A percentile compares a stretch with the other conserved stretches of the same genome.
Evolutionary conservation across 495 filamentous ascomycete species (phyloP).

Genomic region (Geoglossum glabrum): DNA sequence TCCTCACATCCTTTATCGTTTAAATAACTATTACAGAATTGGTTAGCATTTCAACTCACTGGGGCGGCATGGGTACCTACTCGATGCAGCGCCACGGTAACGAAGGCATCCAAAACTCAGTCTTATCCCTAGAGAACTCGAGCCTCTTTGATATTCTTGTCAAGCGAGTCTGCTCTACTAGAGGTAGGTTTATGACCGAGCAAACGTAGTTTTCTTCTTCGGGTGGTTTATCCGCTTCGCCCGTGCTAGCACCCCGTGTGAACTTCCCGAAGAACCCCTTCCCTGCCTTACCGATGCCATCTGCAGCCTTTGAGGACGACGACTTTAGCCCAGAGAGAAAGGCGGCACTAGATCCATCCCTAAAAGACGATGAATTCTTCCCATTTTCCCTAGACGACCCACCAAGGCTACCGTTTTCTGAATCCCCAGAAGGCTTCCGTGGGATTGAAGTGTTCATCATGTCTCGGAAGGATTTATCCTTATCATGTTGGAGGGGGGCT

Average conservation of each 20-base stretch:
- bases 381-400: conserved; percentile 5
- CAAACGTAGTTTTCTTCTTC: conserved; percentile 59
- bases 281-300: conserved; percentile 48
- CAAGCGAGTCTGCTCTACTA: conserved; percentile 66
- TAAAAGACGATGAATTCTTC: conserved; percentile 28
- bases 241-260: conserved; percentile 46
- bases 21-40: conserved; percentile 35
- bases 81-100: conserved; percentile 84
- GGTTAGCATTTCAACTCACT: neutral
- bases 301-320: conserved; percentile 49
- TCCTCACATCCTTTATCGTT: conserved; percentile 81
- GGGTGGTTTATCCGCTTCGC: conserved; percentile 38
- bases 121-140: conserved; percentile 72
- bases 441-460: conserved; percentile 40
- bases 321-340: conserved; percentile 56
- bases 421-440: conserved; percentile 22
- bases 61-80: conserved; percentile 19
- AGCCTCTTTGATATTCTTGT: conserved; percentile 73
- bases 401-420: conserved; percentile 15
- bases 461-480: conserved; percentile 41
- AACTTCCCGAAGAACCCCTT: conserved; percentile 64
- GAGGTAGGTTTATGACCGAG: conserved; percentile 57
- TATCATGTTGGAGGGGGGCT: conserved; percentile 35
- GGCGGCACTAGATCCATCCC: conserved; percentile 41
- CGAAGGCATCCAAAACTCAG: conserved; percentile 92